Evolutionary conservation across 2,329 filamentous ascomycete genomes (phyloP).

Genomic region (Sporothrix euskadiensis): DNA sequence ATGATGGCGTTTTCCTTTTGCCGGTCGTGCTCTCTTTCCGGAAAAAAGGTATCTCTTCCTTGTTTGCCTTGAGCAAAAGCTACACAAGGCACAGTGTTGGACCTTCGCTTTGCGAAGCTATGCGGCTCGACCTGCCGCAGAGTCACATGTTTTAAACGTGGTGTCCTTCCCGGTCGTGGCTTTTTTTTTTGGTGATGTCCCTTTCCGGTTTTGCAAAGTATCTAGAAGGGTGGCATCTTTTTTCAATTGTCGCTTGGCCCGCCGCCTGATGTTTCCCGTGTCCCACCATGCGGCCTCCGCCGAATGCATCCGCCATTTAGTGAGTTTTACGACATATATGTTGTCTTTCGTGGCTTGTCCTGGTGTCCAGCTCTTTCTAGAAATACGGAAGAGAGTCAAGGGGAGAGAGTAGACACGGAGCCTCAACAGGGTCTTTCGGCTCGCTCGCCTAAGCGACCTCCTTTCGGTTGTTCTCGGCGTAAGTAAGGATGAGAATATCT

Average conservation of each 20-base stretch:
- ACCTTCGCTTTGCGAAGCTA: background rate
- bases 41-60: background rate
- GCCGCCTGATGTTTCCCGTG: conserved; percentile 3
- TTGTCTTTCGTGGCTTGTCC: background rate
- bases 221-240: background rate
- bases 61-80: background rate
- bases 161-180: background rate
- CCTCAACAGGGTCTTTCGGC: background rate
- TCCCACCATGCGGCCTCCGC: background rate
- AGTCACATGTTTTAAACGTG: conserved; percentile 17
- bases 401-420: background rate
- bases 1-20: background rate
- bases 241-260: background rate
- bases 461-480: background rate
- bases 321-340: background rate
- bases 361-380: background rate
- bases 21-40: background rate
- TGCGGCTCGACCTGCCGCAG: conserved; percentile 9
- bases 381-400: background rate
- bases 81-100: background rate
- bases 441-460: conserved; percentile 7
- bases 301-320: background rate
- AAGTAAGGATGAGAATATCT: background rate
- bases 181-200: too few relatives aligned
- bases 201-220: background rate